Evolutionary conservation across 2,329 filamentous ascomycete genomes (phyloP).

Genomic region (Monosporascus sp.): DNA sequence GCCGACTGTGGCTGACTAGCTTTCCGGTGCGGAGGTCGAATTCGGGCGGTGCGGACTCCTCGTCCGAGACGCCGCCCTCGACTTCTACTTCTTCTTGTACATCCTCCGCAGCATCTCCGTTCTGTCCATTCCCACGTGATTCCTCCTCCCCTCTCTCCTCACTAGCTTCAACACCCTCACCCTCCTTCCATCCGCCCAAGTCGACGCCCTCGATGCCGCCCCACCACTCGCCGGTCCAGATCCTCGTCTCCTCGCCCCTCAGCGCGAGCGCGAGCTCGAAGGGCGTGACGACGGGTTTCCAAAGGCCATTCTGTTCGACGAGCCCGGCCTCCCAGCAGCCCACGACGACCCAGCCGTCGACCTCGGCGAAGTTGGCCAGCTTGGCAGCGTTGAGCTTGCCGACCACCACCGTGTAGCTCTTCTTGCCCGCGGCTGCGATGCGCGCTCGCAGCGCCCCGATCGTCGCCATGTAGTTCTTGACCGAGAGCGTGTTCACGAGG

Average conservation of each 20-base stretch:
- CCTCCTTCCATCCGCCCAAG: constrained; percentile 25
- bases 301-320: constrained; percentile 85
- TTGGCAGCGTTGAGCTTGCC: constrained; percentile 95
- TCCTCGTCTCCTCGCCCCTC: constrained; percentile 65
- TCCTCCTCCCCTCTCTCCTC: constrained; percentile 5
- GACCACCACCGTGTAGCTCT: constrained; percentile 92
- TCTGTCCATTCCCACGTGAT: neutral
- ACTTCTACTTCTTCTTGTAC: constrained; percentile 19
- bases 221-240: constrained; percentile 88
- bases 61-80: constrained; percentile 47
- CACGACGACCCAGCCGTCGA: constrained; percentile 95
- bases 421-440: constrained; percentile 80
- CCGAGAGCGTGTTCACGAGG: constrained; percentile 89
- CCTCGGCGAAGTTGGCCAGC: constrained; percentile 90
- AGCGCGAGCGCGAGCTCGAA: constrained; percentile 84
- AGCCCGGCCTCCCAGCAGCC: constrained; percentile 97
- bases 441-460: constrained; percentile 67
- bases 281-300: constrained; percentile 85
- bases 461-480: constrained; percentile 82
- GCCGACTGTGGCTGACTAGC: constrained; percentile 73
- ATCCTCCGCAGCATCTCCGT: constrained; percentile 2
- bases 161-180: constrained; percentile 24
- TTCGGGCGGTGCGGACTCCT: constrained; percentile 77
- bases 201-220: constrained; percentile 74
- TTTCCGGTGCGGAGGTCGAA: constrained; percentile 88